Base-by-base conservation (phyloP, 2,329 filamentous ascomycete species). In the Fusarium pilosicola region DNA sequence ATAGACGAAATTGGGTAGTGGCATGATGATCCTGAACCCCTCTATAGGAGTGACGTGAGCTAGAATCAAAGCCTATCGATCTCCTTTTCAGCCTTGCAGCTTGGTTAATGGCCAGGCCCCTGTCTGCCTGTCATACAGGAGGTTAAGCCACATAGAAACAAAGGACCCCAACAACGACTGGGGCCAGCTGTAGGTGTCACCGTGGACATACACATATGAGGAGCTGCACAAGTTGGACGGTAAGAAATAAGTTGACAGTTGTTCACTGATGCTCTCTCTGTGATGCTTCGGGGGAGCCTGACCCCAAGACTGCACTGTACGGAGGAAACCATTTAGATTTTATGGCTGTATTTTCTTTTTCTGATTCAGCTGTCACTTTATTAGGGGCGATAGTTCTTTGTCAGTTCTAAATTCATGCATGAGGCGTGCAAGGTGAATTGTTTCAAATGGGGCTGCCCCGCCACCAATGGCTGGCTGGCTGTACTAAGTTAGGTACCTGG, bases 71-170 rank as follows among this genome's bases (percentile, higher is more conserved):
- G 65, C 48, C 55, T 59, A 59, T 52, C 36, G 36, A 55, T 55
- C 56, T 57, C 44, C 45, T 36, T 49, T 38, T 73, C 68, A 74
- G 71, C 72, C 72, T 74, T 74, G 68, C 72, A 74, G 72, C 48
- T 44, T 46, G 32, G 32, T 52, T 61, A 46, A 58, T 65, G 49
- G 52, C 39, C 28, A 17, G 28, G 28, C 70, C 70, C 70, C 70
- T 74, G 32, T 34, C 32, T 34, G 15, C 32, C 32, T 34, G 70
- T 68, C 66, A 56, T 48, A 62, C 41, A 67, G 62, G 46, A 54
- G 42, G 52, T 62, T 55, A 65, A 74, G 32, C 44, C 26, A 52
- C 30, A 68, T 69, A 62, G 68, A 64, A 65, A 65, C 44, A 56
- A 39, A 62, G 54, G 51, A 73, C 71, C 61, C 70, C 22, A 68